phyloP scores from a whole-genome alignment of 2,329 filamentous ascomycete genomes.

The Fusarium mangiferae region DNA sequence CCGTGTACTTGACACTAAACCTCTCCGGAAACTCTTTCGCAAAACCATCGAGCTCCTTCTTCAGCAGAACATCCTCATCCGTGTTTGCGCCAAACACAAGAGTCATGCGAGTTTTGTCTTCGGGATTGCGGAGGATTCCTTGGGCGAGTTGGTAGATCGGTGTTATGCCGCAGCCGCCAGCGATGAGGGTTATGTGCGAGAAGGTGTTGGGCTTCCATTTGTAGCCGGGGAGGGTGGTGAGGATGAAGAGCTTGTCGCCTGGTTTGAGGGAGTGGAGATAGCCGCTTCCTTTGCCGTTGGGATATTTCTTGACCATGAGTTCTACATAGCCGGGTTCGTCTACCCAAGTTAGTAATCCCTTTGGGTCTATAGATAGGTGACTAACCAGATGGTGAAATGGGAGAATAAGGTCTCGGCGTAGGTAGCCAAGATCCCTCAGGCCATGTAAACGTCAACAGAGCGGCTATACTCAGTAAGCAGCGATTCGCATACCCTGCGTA shows the following conservation, averaged over 20 bases:
- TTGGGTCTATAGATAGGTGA: too few relatives aligned
- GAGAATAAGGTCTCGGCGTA: conserved; percentile 73
- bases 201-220: conserved; percentile 63
- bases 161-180: conserved; percentile 78
- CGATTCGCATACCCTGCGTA: rapidly evolving
- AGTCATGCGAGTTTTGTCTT: conserved; percentile 70
- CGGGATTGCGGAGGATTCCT: conserved; percentile 69
- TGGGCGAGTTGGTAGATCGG: conserved; percentile 73
- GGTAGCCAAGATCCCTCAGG: conserved; percentile 68
- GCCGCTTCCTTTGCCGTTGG: conserved; percentile 69
- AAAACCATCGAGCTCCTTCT: conserved; percentile 65
- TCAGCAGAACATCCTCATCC: conserved; percentile 68
- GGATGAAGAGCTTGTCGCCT: conserved; percentile 69
- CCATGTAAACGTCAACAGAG: conserved; percentile 69
- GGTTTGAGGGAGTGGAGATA: conserved; percentile 74
- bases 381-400: conserved; percentile 51
- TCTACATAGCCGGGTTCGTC: conserved; percentile 69
- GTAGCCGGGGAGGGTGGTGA: conserved; percentile 63
- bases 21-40: conserved; percentile 62
- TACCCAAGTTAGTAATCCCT: background rate
- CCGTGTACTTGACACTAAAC: conserved; percentile 67
- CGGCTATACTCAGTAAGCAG: conserved; percentile 48
- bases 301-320: conserved; percentile 75
- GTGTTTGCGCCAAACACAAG: conserved; percentile 75
- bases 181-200: conserved; percentile 69